These are phyloP conservation scores for Marasmius fiardii DNA, from an alignment of 1,284 basidiomycete species.

Conservation along the genomic window DNA sequence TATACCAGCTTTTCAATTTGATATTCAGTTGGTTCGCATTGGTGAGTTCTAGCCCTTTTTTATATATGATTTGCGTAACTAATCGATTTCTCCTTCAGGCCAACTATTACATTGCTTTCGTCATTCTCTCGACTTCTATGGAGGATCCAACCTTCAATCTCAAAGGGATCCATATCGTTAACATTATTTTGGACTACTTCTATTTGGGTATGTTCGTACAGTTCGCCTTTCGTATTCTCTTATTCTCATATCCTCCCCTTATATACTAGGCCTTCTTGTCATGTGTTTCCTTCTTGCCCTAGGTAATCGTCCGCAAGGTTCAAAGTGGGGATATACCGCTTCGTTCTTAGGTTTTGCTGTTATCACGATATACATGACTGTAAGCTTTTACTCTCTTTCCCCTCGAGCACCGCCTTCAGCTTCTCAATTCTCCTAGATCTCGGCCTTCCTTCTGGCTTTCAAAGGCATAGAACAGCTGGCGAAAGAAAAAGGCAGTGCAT, in stretches of 20 bases:
- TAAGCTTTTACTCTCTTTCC: slow-evolving; percentile 31
- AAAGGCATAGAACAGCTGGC: slow-evolving; percentile 69
- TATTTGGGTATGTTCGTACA: slow-evolving; percentile 62
- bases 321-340: slow-evolving; percentile 78
- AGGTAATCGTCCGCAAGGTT: slow-evolving; percentile 91
- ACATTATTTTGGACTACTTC: slow-evolving; percentile 79
- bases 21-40: slow-evolving; percentile 92
- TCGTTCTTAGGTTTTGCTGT: slow-evolving; percentile 83
- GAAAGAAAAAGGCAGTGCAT: slow-evolving; percentile 32
- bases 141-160: slow-evolving; percentile 59
- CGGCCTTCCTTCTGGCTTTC: slow-evolving; percentile 78
- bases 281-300: slow-evolving; percentile 90
- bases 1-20: slow-evolving; percentile 90
- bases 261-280: slow-evolving; percentile 56
- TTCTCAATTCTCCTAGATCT: slow-evolving; percentile 43
- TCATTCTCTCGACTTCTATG: slow-evolving; percentile 71
- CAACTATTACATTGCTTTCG: slow-evolving; percentile 89
- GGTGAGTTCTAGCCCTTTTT: slow-evolving; percentile 34
- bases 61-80: neutral
- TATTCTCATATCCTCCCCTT: neutral
- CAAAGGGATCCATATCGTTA: slow-evolving; percentile 66
- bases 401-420: neutral
- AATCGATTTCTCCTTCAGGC: slow-evolving; percentile 42
- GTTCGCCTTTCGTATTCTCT: neutral
- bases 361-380: slow-evolving; percentile 93